Evolutionary conservation across 225 moss, liverwort and hornwort species (phyloP), one percentile per base, ranked within the genome.

Genomic region (Neckera pumila): DNA sequence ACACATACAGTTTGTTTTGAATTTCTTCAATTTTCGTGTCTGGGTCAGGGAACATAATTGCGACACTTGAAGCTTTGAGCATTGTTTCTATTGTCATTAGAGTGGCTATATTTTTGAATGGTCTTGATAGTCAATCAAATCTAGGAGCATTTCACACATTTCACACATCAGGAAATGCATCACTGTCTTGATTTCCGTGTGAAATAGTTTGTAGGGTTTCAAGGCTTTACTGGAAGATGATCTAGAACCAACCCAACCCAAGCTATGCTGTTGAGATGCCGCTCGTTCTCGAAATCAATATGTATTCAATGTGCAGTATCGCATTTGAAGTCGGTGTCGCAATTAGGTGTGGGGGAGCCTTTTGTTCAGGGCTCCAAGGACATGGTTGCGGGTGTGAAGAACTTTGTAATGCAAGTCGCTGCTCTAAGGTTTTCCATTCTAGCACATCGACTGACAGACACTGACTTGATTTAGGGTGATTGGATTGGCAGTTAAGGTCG

Each of bases 401-500:
- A 57, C 23, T 54, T 47, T 61, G 66, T 51, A 76, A 83, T 63
- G 79, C 45, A 45, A 56, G 65, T 38, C 22, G 83, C 76, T 38
- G 4, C 23, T 78, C 25, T 43, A 49, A 64, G 51, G 45, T 79
- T 64, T 47, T 62, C 21, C 40, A 30, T 65, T 78, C 60, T 80
- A 84, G 80, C 80, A 36, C 58, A 77, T 61, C 51, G 58, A 43
- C 23, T 34, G 56, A 36, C 71, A 51, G 73, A 40, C 54, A 38
- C 40, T 86, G 86, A 86, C 20, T 17, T 43, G 69, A 20, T 86
- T 76, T 69, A 61, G 73, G 73, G 20, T 73, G 17, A 53, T 43
- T 87, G 79, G 21, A 62, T 43, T 83, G 79, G 86, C 92, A 97
- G 96, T 84, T 77, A 97, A 95, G 89, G 96, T 97, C 62, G 94